phyloP scores from a whole-genome alignment of 352 stramenopile genomes.

The Phytophthora ohioensis region DNA sequence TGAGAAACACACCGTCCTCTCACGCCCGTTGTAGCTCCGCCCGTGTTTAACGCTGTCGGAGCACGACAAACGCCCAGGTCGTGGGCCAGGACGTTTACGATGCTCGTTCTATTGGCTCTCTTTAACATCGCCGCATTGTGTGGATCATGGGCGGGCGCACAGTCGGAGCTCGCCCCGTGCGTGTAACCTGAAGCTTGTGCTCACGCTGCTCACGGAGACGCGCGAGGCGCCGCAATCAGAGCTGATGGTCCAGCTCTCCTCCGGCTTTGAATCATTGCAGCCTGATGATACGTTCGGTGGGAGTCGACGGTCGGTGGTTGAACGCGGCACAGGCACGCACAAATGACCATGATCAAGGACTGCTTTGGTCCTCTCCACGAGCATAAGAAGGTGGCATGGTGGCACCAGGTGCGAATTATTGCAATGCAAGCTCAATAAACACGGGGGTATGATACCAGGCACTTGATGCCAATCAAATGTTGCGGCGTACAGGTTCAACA shows the following conservation, averaged over 20 bases:
- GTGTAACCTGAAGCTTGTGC: conserved; percentile 10
- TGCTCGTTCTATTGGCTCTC: neutral
- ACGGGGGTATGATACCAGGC: too few relatives aligned
- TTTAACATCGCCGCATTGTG: conserved; percentile 27
- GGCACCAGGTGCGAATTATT: neutral
- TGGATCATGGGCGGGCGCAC: conserved; percentile 16
- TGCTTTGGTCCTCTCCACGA: conserved; percentile 8
- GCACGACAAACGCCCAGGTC: too few relatives aligned
- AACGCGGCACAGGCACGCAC: conserved; percentile 27
- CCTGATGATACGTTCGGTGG: conserved; percentile 21
- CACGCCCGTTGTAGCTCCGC: conserved; percentile 3
- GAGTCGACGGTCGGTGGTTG: conserved; percentile 27
- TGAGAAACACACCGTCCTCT: conserved; percentile 29
- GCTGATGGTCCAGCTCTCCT: conserved; percentile 16
- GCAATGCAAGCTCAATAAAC: too few relatives aligned
- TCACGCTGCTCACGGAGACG: neutral
- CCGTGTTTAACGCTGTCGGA: conserved; percentile 6
- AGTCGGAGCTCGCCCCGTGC: conserved; percentile 19
- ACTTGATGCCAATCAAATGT: conserved; percentile 2
- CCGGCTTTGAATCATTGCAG: conserved; percentile 25
- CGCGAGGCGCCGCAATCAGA: conserved; percentile 20
- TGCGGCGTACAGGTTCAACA: neutral
- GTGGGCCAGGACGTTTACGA: conserved; percentile 9
- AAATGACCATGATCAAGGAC: conserved; percentile 14
- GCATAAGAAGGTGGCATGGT: conserved; percentile 2